A percentile compares a stretch with the other conserved stretches of the same genome.
Conservation (phyloP, 2,329 filamentous ascomycete genomes). For the Zymoseptoria pseudotritici region DNA sequence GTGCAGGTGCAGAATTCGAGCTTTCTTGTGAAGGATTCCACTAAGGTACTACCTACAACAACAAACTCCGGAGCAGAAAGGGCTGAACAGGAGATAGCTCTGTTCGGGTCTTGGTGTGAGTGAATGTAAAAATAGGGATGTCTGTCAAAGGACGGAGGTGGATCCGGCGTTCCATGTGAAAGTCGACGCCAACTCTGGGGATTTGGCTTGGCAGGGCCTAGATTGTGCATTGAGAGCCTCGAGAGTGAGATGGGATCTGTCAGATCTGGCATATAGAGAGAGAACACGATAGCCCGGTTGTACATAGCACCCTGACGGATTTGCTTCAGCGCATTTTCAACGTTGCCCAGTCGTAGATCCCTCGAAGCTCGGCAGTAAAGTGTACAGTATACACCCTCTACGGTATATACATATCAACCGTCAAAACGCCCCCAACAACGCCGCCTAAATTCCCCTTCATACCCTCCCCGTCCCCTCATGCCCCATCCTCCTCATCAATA, state of each 20-base stretch:
- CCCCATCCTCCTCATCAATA: not conserved
- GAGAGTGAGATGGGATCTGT: too few relatives aligned
- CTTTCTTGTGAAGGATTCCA: too few relatives aligned
- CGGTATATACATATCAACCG: not conserved
- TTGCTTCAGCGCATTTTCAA: too few relatives aligned
- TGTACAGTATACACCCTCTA: not conserved
- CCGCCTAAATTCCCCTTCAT: not conserved
- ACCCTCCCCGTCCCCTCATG: not conserved
- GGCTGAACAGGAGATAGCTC: too few relatives aligned
- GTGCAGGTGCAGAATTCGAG: too few relatives aligned
- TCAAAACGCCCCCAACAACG: not conserved
- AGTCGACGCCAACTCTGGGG: not conserved
- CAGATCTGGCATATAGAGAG: too few relatives aligned
- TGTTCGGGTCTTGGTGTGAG: not conserved
- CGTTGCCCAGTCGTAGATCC: too few relatives aligned
- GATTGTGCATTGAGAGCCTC: not conserved
- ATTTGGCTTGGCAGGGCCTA: not conserved
- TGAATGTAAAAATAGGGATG: not conserved
- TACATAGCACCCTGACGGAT: too few relatives aligned
- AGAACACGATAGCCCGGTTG: too few relatives aligned
- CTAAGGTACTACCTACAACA: too few relatives aligned
- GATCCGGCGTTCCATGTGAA: not conserved
- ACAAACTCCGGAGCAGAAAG: too few relatives aligned
- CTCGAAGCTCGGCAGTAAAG: not conserved
- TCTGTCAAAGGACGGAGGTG: not conserved